phyloP scores from a whole-genome alignment of 768 basidiomycete species.

The Rickenella mellea region DNA sequence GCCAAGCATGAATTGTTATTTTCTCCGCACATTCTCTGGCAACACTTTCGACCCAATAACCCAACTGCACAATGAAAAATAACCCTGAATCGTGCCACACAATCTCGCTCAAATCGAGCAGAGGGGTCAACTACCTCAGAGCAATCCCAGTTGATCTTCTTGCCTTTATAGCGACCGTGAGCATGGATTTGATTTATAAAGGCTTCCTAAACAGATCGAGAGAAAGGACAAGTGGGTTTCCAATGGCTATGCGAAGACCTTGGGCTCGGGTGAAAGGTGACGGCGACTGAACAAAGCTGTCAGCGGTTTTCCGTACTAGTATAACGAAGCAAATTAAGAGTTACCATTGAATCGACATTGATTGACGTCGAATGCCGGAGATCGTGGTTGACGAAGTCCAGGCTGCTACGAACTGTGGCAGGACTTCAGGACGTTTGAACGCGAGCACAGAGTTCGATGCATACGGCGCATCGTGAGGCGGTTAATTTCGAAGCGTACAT shows the following conservation, averaged over 20 bases:
- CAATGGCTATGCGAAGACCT: conserved; percentile 52
- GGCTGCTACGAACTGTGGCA: conserved; percentile 49
- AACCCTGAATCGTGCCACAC: no score
- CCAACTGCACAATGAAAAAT: no score
- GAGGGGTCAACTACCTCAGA: no score
- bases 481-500: conserved; percentile 4
- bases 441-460: conserved; percentile 21
- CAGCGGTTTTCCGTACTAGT: not conserved
- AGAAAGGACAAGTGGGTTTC: conserved; percentile 47
- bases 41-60: no score
- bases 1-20: no score
- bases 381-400: conserved; percentile 38
- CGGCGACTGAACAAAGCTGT: conserved; percentile 37
- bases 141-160: conserved; percentile 26
- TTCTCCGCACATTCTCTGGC: no score
- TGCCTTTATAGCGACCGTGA: conserved; percentile 45
- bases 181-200: conserved; percentile 49
- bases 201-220: conserved; percentile 48
- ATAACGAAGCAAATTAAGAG: conserved; percentile 8
- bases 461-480: conserved; percentile 10
- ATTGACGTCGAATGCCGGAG: conserved; percentile 45
- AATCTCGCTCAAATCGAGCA: no score
- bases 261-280: conserved; percentile 59
- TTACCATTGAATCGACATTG: conserved; percentile 49
- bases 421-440: no score